Conservation (phyloP, 164 flowering plant genomes). For the Liquidambar formosana region DNA sequence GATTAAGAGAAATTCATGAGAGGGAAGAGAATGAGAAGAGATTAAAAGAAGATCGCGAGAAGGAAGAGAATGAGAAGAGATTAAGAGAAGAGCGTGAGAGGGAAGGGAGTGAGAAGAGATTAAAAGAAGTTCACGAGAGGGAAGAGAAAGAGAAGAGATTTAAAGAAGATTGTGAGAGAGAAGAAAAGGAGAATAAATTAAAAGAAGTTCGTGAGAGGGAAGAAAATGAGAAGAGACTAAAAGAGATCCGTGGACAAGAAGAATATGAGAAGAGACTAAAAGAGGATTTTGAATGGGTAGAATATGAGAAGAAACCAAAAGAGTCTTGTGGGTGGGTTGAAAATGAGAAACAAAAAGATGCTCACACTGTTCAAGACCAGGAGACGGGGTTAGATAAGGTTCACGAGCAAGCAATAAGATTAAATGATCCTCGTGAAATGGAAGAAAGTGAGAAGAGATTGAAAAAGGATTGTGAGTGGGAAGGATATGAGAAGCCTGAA, state of each 20-base stretch:
- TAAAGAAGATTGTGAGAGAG: neutral
- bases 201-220: constrained; percentile 7
- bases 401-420: constrained; percentile 9
- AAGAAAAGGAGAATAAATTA: neutral
- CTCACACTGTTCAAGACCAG: neutral
- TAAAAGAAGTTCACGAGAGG: constrained; percentile 1
- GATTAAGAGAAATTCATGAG: neutral
- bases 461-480: constrained; percentile 12
- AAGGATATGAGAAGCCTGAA: constrained; percentile 7
- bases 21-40: neutral
- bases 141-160: neutral
- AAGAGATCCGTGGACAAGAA: neutral
- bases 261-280: constrained; percentile 1
- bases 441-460: constrained; percentile 10
- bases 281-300: constrained; percentile 6
- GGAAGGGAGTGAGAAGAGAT: constrained; percentile 2
- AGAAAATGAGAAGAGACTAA: constrained; percentile 10
- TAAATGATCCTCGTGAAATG: neutral
- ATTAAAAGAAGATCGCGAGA: constrained; percentile 1
- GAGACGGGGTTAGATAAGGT: neutral
- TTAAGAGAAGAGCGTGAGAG: neutral
- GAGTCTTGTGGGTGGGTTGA: neutral
- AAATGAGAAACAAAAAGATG: constrained; percentile 6
- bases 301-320: neutral
- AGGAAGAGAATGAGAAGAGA: neutral